Percentiles rank a stretch among this genome's conserved stretches.
Conservation (phyloP, 2,329 filamentous ascomycete genomes). For the Ophiostoma himal-ulmi region DNA sequence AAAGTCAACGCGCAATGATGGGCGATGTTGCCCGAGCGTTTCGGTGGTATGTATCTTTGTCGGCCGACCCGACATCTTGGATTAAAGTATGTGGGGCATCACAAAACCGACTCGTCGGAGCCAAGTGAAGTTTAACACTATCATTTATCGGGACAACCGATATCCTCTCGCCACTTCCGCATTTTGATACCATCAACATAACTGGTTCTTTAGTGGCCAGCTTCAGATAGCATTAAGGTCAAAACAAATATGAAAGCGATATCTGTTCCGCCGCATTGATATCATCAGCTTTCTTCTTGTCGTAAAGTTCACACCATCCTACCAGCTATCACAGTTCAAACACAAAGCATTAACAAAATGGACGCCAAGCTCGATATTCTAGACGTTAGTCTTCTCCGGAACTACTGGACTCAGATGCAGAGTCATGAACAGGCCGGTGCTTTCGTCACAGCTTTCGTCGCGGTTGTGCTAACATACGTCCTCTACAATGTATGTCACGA, state of each 20-base stretch:
- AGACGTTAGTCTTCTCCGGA: conserved; percentile 16
- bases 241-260: neutral
- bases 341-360: conserved; percentile 13
- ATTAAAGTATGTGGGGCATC: neutral
- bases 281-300: neutral
- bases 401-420: conserved; percentile 22
- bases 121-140: neutral
- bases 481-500: conserved; percentile 20
- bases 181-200: neutral
- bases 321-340: neutral
- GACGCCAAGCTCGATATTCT: conserved; percentile 20
- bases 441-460: conserved; percentile 18
- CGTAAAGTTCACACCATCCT: neutral
- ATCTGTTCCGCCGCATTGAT: neutral
- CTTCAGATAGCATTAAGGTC: neutral
- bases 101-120: neutral
- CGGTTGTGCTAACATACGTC: conserved; percentile 20
- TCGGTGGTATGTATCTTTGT: neutral
- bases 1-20: neutral
- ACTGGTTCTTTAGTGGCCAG: neutral
- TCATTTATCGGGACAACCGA: neutral
- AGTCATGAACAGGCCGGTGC: conserved; percentile 22
- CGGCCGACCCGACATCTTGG: neutral
- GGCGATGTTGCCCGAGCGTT: neutral
- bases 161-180: neutral